Evolutionary conservation across 345 rosid species (phyloP).

Genomic region (Excoecaria cochinchinensis): DNA sequence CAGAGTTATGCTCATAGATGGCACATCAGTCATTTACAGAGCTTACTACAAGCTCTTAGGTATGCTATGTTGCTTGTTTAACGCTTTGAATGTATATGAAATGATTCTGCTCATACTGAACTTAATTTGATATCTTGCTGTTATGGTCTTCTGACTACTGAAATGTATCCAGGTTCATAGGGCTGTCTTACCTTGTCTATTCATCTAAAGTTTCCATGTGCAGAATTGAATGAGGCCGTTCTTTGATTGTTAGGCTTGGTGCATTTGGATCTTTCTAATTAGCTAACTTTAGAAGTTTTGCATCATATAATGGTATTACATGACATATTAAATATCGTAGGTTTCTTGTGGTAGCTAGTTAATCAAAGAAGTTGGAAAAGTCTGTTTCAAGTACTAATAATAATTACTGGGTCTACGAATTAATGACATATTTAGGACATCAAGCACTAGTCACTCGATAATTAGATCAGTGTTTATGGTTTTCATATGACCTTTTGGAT

Average conservation of each 20-base stretch:
- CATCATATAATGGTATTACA: not conserved
- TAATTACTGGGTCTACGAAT: not conserved
- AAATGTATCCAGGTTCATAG: not conserved
- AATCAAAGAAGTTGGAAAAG: not conserved
- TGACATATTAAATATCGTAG: not conserved
- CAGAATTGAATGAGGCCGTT: not conserved
- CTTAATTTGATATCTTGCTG: not conserved
- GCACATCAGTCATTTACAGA: slow-evolving; percentile 87
- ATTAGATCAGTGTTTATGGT: not conserved
- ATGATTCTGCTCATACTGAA: not conserved
- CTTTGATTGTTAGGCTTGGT: not conserved
- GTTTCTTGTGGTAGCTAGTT: not conserved
- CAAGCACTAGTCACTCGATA: not conserved
- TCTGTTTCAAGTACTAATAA: not conserved
- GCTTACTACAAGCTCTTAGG: slow-evolving; percentile 96
- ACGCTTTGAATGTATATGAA: not conserved
- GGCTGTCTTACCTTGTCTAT: not conserved
- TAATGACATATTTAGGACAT: not conserved
- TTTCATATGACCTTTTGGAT: not conserved
- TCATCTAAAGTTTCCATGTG: slow-evolving; percentile 3
- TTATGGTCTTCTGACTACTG: not conserved
- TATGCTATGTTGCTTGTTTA: slow-evolving; percentile 21
- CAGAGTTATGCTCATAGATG: slow-evolving; percentile 94
- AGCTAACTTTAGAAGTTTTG: not conserved
- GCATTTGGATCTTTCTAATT: not conserved